phyloP scores from a whole-genome alignment of 1,139 yeast genomes.

The Saccharomyces hybrid region DNA sequence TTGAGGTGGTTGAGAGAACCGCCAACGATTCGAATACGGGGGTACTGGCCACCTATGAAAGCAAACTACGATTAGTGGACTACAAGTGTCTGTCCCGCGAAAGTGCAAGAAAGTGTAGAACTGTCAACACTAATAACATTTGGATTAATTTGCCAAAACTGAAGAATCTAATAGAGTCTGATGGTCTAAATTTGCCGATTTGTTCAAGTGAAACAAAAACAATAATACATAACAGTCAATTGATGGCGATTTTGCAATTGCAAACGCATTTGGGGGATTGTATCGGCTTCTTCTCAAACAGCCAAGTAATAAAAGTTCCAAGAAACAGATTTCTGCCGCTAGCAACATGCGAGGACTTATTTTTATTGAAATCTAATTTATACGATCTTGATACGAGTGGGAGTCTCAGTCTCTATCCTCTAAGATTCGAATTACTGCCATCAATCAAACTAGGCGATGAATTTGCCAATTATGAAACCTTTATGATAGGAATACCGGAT shows the following conservation, averaged over 20 bases:
- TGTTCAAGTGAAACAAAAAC: constrained; percentile 82
- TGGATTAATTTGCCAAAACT: constrained; percentile 95
- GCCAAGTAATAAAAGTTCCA: constrained; percentile 97
- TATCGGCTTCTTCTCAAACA: constrained; percentile 87
- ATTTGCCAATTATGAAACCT: constrained; percentile 89
- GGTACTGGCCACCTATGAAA: constrained; percentile 92
- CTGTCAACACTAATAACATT: constrained; percentile 94
- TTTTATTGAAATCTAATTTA: constrained; percentile 90
- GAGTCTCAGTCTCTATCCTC: constrained; percentile 72
- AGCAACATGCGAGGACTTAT: constrained; percentile 89
- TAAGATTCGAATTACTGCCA: constrained; percentile 89
- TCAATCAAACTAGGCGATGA: constrained; percentile 93
- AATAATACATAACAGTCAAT: constrained; percentile 65
- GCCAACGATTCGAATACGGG: constrained; percentile 99
- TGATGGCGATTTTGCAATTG: constrained; percentile 80
- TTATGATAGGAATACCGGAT: constrained; percentile 81
- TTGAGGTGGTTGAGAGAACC: constrained; percentile 97
- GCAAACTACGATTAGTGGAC: constrained; percentile 86
- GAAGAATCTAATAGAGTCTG: constrained; percentile 80
- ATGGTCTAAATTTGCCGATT: constrained; percentile 81
- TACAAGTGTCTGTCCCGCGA: constrained; percentile 35
- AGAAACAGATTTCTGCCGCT: constrained; percentile 97
- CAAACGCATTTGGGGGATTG: constrained; percentile 99
- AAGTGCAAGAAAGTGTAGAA: constrained; percentile 93
- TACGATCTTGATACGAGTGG: constrained; percentile 81